Conservation (phyloP, 176 grass and related monocot species). For the Miscanthus lutarioriparius region DNA sequence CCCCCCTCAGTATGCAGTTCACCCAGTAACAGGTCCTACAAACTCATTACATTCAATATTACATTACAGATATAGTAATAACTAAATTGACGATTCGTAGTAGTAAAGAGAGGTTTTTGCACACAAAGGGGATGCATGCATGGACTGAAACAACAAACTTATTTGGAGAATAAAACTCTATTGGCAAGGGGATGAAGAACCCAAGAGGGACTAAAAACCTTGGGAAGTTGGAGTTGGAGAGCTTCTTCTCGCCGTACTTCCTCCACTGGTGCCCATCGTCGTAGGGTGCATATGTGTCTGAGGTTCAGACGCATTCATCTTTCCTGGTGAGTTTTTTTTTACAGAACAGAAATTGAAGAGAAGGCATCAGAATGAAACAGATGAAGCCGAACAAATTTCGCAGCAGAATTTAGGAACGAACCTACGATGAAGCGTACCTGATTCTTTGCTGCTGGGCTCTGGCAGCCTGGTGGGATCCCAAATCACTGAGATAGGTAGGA, state of each 20-base stretch:
- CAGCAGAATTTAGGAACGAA: neutral
- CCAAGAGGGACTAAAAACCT: conserved; percentile 35
- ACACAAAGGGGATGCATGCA: neutral
- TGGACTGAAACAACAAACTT: neutral
- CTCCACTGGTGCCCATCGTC: conserved; percentile 87
- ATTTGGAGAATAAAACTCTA: neutral
- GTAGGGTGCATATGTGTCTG: conserved; percentile 58
- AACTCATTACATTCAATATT: too few relatives aligned
- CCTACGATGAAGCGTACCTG: conserved; percentile 6
- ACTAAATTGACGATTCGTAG: neutral
- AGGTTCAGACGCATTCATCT: conserved; percentile 47
- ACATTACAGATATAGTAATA: conserved; percentile 6
- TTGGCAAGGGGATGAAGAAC: neutral
- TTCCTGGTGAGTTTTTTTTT: conserved; percentile 30
- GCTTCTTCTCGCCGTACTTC: conserved; percentile 93
- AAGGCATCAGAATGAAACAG: neutral
- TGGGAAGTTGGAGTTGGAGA: conserved; percentile 60
- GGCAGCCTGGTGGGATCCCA: conserved; percentile 29
- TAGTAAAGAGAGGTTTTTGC: neutral
- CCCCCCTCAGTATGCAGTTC: neutral
- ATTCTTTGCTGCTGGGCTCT: conserved; percentile 43
- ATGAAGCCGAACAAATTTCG: neutral
- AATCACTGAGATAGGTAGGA: conserved; percentile 13
- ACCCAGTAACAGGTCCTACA: neutral
- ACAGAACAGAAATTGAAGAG: neutral